phyloP scores from a whole-genome alignment of 2,329 filamentous ascomycete species.

The Penicillium sp. region DNA sequence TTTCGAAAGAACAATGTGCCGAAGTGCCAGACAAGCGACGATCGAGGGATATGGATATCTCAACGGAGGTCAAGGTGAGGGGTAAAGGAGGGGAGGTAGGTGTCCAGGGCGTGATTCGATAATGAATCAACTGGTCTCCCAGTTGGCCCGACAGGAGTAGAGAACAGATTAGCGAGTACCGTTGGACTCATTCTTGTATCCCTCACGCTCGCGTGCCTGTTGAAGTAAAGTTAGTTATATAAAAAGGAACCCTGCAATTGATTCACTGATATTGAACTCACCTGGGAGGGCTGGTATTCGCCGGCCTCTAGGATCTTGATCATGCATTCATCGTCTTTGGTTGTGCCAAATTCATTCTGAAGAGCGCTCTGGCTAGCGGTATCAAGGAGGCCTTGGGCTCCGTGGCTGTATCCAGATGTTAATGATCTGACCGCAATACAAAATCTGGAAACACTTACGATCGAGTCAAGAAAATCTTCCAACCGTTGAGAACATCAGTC shows the following conservation, averaged over 20 bases:
- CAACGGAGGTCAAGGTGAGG: constrained; percentile 1
- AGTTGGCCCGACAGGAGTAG: not conserved
- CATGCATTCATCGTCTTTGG: constrained; percentile 75
- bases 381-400: constrained; percentile 76
- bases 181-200: constrained; percentile 29
- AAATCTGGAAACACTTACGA: constrained; percentile 59
- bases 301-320: constrained; percentile 78
- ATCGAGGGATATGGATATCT: constrained; percentile 6
- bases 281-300: constrained; percentile 59
- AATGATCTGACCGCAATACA: not conserved
- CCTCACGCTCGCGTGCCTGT: constrained; percentile 32
- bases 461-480: constrained; percentile 86
- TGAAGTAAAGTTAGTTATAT: constrained; percentile 9
- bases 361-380: constrained; percentile 70
- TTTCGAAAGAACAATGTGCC: not conserved
- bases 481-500: constrained; percentile 79
- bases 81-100: not conserved
- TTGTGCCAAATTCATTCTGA: constrained; percentile 83
- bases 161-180: constrained; percentile 22
- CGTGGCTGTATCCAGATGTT: constrained; percentile 62
- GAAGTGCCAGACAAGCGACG: constrained; percentile 1
- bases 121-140: not conserved
- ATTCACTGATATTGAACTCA: constrained; percentile 34
- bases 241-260: not conserved
- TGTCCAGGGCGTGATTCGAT: not conserved